Base-by-base conservation (phyloP, 2,329 filamentous ascomycete genomes). In the Capronia americana region DNA sequence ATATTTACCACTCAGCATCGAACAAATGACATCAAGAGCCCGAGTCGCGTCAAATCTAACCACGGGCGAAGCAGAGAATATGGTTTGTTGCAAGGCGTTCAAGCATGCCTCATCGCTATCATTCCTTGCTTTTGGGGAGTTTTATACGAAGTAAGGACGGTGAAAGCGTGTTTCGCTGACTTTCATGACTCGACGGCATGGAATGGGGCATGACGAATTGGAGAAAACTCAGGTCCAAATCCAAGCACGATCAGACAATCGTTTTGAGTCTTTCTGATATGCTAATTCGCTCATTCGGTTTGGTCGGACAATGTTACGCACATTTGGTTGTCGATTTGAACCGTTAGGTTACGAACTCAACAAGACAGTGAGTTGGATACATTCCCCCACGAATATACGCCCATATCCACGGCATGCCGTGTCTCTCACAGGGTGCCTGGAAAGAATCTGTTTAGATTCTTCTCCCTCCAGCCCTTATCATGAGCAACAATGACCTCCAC, bases 401-500 rank as follows among this genome's bases (percentile, higher is more conserved):
- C 14, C 17, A n/a, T 8, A 1, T 6, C 48, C 48, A 12, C 4
- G 26, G 48, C 20, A 53, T 14, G 23, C 4, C 2, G 0, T 24
- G 17, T 34, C 20, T 51, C 48, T 51, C 61, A 69, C 41, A 70
- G 38, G 4, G 48, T 64, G 6, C 69, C 63, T 3, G 69, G 67
- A 32, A 69, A 70, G 58, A 72, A 72, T 14, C 67, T 64, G 32
- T 67, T 48, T 41, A n/a, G 57, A 41, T 72, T 72, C 48, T 58
- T 57, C 60, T 72, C 69, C 64, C 66, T 61, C 70, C 70, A 72
- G 8, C 28, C 55, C 30, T 62, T 65, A 20, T 72, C 70, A 55
- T 72, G 70, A 12, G 70, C 70, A 24, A 72, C 69, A 61, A 72
- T 69, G 14, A 72, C 69, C 51, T 72, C 70, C 23, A 72, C 69